These are phyloP conservation scores for Violaceomyces palustris DNA, from an alignment of 1,284 basidiomycete species.

Conservation along the genomic window DNA sequence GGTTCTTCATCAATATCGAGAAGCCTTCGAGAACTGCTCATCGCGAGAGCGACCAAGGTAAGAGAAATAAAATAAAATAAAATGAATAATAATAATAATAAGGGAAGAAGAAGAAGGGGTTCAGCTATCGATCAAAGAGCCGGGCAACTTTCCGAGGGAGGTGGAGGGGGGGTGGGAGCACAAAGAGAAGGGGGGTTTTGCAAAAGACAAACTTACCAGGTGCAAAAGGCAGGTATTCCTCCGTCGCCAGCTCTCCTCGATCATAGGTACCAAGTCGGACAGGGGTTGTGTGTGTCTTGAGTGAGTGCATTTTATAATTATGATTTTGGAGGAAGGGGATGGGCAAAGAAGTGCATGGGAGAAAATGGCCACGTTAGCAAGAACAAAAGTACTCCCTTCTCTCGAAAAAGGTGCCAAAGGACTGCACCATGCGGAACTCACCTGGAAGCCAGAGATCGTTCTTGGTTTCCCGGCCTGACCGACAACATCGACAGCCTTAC, in stretches of 20 bases:
- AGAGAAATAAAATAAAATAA: background rate
- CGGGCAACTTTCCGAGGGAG: background rate
- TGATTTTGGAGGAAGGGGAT: no score
- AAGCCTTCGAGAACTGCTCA: slow-evolving; percentile 37
- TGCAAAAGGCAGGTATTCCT: slow-evolving; percentile 88
- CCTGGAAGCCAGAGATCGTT: slow-evolving; percentile 50
- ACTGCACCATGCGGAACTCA: background rate
- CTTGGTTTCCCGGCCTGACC: slow-evolving; percentile 54
- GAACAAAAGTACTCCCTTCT: slow-evolving; percentile 51
- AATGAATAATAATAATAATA: background rate
- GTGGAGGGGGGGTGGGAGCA: background rate
- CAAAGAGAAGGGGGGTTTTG: no score
- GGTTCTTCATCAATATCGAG: slow-evolving; percentile 54
- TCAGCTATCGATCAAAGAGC: background rate
- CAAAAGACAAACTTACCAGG: slow-evolving; percentile 72
- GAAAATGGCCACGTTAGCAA: no score
- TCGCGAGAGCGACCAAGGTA: no score
- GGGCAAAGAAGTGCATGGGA: no score
- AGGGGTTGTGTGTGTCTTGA: slow-evolving; percentile 94
- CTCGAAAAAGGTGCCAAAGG: background rate
- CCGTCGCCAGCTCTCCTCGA: slow-evolving; percentile 89
- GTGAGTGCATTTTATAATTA: no score
- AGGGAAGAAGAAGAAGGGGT: background rate
- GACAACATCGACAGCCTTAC: slow-evolving; percentile 61
- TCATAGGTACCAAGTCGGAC: slow-evolving; percentile 90